A percentile compares a stretch with the other conserved stretches of the same genome.
These are phyloP conservation scores for Penicillium ochrochloron DNA, from an alignment of 495 filamentous ascomycete genomes.

Conservation along the genomic window DNA sequence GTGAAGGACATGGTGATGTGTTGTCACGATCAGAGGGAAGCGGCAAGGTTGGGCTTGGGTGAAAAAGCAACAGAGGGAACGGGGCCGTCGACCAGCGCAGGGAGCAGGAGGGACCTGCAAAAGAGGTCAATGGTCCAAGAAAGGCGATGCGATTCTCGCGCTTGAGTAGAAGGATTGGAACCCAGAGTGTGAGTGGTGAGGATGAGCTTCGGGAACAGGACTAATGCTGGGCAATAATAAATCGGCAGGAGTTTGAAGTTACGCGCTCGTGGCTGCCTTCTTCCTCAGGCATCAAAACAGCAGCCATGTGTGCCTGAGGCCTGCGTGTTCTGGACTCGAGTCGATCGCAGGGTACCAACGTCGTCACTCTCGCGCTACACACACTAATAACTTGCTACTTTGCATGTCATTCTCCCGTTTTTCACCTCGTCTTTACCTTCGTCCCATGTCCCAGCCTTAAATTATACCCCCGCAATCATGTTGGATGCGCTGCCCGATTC, in stretches of 20 bases:
- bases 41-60: conserved; percentile 27
- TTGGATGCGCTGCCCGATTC: conserved; percentile 46
- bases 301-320: conserved; percentile 37
- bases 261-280: conserved; percentile 25
- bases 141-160: conserved; percentile 14
- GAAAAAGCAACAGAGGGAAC: conserved; percentile 29
- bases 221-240: conserved; percentile 30
- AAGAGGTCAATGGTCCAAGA: conserved; percentile 18
- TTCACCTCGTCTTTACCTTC: conserved; percentile 18
- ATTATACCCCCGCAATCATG: conserved; percentile 36
- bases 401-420: conserved; percentile 25
- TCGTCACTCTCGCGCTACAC: conserved; percentile 36
- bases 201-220: conserved; percentile 11
- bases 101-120: conserved; percentile 23
- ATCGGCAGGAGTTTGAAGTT: conserved; percentile 32
- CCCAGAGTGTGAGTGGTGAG: conserved; percentile 10
- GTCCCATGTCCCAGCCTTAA: conserved; percentile 29
- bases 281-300: conserved; percentile 10
- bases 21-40: conserved; percentile 26
- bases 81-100: conserved; percentile 25
- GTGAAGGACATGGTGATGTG: conserved; percentile 41
- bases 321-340: conserved; percentile 40
- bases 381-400: conserved; percentile 15
- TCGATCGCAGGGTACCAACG: conserved; percentile 41
- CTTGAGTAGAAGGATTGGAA: conserved; percentile 18